phyloP scores from a whole-genome alignment of 495 filamentous ascomycete species.

The Neurospora sp. region DNA sequence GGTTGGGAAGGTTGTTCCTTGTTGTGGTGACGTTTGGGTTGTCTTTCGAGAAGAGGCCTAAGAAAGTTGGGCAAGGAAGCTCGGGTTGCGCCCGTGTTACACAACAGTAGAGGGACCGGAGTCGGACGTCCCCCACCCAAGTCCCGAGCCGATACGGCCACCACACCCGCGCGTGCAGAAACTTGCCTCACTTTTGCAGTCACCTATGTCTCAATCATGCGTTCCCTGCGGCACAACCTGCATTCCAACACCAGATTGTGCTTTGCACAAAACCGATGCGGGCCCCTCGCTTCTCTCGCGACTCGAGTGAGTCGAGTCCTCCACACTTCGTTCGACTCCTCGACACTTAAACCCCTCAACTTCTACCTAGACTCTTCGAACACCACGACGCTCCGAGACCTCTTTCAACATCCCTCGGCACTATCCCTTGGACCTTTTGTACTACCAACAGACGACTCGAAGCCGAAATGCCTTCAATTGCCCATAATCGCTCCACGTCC shows the following conservation, averaged over 20 bases:
- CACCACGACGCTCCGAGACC: no score
- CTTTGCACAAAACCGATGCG: not conserved
- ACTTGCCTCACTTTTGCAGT: not conserved
- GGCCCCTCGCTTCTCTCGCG: not conserved
- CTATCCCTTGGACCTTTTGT: no score
- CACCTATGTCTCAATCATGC: not conserved
- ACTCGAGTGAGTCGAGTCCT: not conserved
- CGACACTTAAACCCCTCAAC: not conserved
- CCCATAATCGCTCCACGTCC: conserved; percentile 1
- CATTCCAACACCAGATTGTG: not conserved
- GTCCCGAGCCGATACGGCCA: not conserved
- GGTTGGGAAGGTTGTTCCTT: not conserved
- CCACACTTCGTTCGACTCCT: not conserved
- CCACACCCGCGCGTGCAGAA: not conserved
- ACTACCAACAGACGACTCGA: not conserved
- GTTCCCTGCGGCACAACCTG: not conserved
- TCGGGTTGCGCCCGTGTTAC: not conserved
- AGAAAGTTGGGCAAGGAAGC: not conserved
- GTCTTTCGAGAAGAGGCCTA: not conserved
- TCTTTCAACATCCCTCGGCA: no score
- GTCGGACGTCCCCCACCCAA: not conserved
- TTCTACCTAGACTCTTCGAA: not conserved
- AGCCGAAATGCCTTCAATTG: not conserved
- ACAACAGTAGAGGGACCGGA: not conserved
- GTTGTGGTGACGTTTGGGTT: not conserved